Percentiles rank a stretch among this genome's conserved stretches.
Evolutionary conservation across 2,329 filamentous ascomycete species (phyloP).

Genomic region (Calonectria ilicicola): DNA sequence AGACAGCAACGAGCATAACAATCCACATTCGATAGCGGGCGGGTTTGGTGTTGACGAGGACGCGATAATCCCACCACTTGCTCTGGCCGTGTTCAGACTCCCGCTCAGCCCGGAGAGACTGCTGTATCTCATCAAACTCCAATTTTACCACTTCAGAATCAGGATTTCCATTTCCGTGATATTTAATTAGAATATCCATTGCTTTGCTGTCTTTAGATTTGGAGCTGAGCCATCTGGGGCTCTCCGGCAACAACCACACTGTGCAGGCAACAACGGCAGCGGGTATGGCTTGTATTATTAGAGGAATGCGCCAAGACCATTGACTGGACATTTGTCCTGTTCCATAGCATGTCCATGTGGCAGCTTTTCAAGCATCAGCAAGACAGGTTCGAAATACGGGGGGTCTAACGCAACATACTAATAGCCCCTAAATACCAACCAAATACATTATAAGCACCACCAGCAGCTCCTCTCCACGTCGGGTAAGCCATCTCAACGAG

Average conservation of each 20-base stretch:
- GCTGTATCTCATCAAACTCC: conserved; percentile 12
- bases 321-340: background rate
- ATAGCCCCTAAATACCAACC: conserved; percentile 13
- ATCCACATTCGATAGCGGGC: conserved; percentile 12
- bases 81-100: background rate
- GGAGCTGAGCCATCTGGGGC: background rate
- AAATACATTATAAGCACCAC: conserved; percentile 34
- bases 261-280: background rate
- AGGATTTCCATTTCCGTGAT: background rate
- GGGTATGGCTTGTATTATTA: background rate
- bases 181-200: background rate
- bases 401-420: background rate
- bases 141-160: background rate
- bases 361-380: background rate
- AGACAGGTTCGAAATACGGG: no score
- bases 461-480: conserved; percentile 38
- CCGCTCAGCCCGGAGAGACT: background rate
- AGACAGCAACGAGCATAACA: conserved; percentile 6
- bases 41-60: background rate
- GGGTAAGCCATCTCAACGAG: conserved; percentile 41
- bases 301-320: background rate
- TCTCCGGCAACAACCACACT: background rate
- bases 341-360: background rate
- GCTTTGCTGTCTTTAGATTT: background rate
- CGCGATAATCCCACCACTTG: conserved; percentile 9